Conservation (phyloP, 257 asterid genomes). For the Jacaranda mimosifolia region DNA sequence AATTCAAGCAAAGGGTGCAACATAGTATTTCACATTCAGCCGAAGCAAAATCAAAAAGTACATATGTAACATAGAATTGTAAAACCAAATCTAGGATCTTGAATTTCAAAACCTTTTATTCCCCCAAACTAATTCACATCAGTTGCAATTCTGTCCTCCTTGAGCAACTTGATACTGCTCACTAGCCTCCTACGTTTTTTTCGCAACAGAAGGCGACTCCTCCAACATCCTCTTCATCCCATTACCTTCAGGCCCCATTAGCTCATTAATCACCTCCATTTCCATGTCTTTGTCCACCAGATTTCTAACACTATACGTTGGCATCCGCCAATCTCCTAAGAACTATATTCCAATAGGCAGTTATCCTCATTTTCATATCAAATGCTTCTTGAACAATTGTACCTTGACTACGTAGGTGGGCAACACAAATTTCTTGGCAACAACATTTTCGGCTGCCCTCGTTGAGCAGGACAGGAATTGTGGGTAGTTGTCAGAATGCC, state of each 20-base stretch:
- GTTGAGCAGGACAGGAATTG: constrained; percentile 21
- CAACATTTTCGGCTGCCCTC: constrained; percentile 26
- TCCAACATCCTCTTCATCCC: constrained; percentile 45
- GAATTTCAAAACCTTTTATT: too few relatives aligned
- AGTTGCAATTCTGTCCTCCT: constrained; percentile 26
- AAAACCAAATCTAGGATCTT: too few relatives aligned
- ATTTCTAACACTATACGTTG: constrained; percentile 35
- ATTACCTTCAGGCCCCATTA: constrained; percentile 25
- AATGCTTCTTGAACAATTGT: constrained; percentile 38
- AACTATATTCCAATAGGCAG: constrained; percentile 41
- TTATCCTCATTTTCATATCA: constrained; percentile 45
- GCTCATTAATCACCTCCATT: constrained; percentile 14
- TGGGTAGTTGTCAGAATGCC: constrained; percentile 34
- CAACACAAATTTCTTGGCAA: neutral
- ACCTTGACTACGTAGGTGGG: neutral
- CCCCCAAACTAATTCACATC: too few relatives aligned
- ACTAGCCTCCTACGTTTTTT: constrained; percentile 22
- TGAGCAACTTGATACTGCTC: constrained; percentile 34
- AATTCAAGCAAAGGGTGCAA: too few relatives aligned
- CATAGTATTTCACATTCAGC: too few relatives aligned
- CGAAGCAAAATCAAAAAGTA: too few relatives aligned
- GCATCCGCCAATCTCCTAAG: constrained; percentile 40
- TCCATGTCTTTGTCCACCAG: constrained; percentile 41
- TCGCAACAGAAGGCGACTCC: constrained; percentile 36
- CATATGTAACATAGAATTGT: too few relatives aligned